Conservation (phyloP, 257 asterid species). For the Handroanthus guayacan region DNA sequence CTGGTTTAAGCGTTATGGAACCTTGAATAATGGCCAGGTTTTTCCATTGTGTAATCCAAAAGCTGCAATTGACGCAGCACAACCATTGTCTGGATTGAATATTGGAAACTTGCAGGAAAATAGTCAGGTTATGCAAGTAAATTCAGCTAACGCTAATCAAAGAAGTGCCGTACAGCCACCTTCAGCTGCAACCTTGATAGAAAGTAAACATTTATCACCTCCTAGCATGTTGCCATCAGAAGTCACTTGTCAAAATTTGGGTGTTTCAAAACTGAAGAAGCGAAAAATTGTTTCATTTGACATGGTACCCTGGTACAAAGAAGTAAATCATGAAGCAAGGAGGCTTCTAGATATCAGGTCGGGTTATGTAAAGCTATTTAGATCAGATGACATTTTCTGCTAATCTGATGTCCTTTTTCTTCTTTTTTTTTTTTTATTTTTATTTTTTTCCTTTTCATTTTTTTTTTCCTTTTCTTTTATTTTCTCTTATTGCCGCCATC, state of each 20-base stretch:
- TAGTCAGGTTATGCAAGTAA: conserved; percentile 38
- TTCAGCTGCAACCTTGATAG: conserved; percentile 38
- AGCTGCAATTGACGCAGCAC: conserved; percentile 35
- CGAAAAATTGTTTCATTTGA: conserved; percentile 52
- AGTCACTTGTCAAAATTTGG: conserved; percentile 38
- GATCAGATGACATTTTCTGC: not conserved
- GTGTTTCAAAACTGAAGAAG: conserved; percentile 47
- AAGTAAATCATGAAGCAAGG: conserved; percentile 42
- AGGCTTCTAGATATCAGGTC: conserved; percentile 52
- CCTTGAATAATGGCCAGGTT: conserved; percentile 47
- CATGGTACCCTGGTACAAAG: conserved; percentile 63
- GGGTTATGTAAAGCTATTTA: not conserved
- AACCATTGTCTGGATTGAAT: conserved; percentile 41
- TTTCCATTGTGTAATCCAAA: conserved; percentile 37
- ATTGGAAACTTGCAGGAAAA: conserved; percentile 37
- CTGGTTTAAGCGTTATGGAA: conserved; percentile 52
- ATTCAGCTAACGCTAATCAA: conserved; percentile 42
- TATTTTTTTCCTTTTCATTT: no score
- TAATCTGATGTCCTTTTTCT: not conserved
- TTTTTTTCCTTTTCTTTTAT: no score
- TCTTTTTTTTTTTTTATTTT: no score
- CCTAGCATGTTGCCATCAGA: conserved; percentile 37
- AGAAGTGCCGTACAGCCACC: conserved; percentile 40
- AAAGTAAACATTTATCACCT: conserved; percentile 34
- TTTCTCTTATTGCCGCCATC: not conserved